Conservation (phyloP, 495 filamentous ascomycete genomes). For the Evernia prunastri region DNA sequence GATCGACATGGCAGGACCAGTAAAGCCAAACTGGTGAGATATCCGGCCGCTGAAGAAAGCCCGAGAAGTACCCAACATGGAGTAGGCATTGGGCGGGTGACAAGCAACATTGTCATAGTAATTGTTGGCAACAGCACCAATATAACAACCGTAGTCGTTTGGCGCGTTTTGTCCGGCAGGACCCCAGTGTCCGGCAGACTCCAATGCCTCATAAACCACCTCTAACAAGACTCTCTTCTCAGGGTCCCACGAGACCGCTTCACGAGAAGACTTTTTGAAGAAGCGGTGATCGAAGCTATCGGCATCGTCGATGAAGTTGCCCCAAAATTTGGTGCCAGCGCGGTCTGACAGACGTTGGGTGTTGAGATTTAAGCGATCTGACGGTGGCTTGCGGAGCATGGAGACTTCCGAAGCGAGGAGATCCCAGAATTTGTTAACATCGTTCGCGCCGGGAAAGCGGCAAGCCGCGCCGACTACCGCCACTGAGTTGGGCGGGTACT, state of each 20-base stretch:
- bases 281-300: conserved; percentile 31
- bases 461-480: conserved; percentile 42
- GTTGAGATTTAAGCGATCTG: neutral
- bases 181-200: conserved; percentile 27
- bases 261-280: conserved; percentile 31
- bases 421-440: conserved; percentile 37
- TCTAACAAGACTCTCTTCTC: conserved; percentile 39
- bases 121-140: conserved; percentile 29
- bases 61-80: neutral
- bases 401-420: conserved; percentile 24
- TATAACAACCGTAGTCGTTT: conserved; percentile 18
- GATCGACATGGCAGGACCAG: conserved; percentile 71
- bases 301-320: conserved; percentile 32
- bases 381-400: neutral
- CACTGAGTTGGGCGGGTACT: conserved; percentile 26
- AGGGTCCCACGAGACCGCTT: conserved; percentile 40
- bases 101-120: conserved; percentile 38
- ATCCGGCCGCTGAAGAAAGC: conserved; percentile 14
- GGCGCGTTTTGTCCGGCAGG: neutral
- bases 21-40: conserved; percentile 78
- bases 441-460: conserved; percentile 34
- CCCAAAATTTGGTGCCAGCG: conserved; percentile 22
- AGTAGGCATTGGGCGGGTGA: conserved; percentile 22
- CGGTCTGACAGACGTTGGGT: neutral
- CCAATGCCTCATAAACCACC: conserved; percentile 35